Conservation (phyloP, 139 green algal species). For the Haematococcus sp. region DNA sequence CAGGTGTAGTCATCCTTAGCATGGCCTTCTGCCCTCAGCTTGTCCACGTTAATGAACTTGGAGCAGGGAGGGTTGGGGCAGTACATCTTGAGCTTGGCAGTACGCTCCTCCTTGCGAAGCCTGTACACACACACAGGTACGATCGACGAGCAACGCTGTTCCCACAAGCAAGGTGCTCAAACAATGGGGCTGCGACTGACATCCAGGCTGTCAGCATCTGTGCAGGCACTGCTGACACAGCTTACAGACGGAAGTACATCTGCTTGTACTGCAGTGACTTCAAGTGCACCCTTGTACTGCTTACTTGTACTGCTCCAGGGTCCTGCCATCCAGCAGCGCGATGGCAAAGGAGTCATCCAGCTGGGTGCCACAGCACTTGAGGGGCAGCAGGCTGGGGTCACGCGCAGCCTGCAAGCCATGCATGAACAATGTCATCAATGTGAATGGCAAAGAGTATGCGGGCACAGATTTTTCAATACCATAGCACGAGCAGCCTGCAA, state of each 20-base stretch:
- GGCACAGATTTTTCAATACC: too few relatives aligned
- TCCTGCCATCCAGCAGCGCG: background rate
- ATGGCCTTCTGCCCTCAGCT: background rate
- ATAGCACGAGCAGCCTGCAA: too few relatives aligned
- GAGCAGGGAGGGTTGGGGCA: background rate
- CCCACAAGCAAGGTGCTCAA: too few relatives aligned
- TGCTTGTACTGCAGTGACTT: too few relatives aligned
- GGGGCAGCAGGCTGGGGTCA: background rate
- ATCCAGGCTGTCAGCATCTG: too few relatives aligned
- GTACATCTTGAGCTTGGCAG: background rate
- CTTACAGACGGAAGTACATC: too few relatives aligned
- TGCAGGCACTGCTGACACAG: too few relatives aligned
- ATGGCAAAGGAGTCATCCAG: background rate
- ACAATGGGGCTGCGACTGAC: too few relatives aligned
- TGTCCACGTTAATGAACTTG: constrained; percentile 1
- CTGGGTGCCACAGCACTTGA: background rate
- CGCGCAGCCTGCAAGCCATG: background rate
- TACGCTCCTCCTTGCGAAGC: background rate
- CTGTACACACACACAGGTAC: background rate
- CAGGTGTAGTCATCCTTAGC: too few relatives aligned
- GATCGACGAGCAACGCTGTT: background rate
- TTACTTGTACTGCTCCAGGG: background rate
- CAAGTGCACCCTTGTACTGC: too few relatives aligned
- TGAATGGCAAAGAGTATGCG: too few relatives aligned
- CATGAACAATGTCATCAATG: too few relatives aligned